Conservation (phyloP, 805 yeast species). For the Yamadazyma akitaensis region DNA sequence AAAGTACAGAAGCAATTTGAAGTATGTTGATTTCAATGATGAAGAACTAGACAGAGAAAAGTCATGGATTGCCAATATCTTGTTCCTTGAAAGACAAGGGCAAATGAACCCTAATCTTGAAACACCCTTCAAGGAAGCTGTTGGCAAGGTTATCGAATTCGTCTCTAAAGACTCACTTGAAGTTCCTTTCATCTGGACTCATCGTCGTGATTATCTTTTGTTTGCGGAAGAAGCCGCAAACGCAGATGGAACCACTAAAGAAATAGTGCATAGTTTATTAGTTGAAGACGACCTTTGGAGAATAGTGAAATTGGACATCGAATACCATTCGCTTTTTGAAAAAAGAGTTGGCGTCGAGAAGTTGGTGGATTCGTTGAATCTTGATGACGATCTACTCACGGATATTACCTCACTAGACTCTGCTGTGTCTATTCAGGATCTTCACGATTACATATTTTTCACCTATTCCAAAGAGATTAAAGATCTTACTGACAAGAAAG, state of each 20-base stretch:
- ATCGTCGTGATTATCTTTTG: constrained; percentile 84
- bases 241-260: constrained; percentile 33
- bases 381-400: constrained; percentile 55
- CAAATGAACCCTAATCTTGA: constrained; percentile 37
- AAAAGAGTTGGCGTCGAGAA: constrained; percentile 63
- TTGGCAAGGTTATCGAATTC: constrained; percentile 66
- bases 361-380: constrained; percentile 50
- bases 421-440: constrained; percentile 81
- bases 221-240: constrained; percentile 46
- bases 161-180: constrained; percentile 77
- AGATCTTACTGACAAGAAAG: constrained; percentile 31
- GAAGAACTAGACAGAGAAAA: constrained; percentile 71
- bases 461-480: constrained; percentile 58
- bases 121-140: constrained; percentile 63
- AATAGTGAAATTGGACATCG: constrained; percentile 80
- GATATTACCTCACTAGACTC: constrained; percentile 54
- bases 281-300: constrained; percentile 91
- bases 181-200: constrained; percentile 94
- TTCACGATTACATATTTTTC: constrained; percentile 79
- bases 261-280: constrained; percentile 49
- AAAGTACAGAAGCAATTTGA: constrained; percentile 63
- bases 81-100: constrained; percentile 54
- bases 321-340: constrained; percentile 78
- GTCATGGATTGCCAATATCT: constrained; percentile 71
- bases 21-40: constrained; percentile 63